Percentiles rank a stretch among this genome's conserved stretches.
phyloP scores from a whole-genome alignment of 2,329 filamentous ascomycete genomes.

The Talaromyces sp. region DNA sequence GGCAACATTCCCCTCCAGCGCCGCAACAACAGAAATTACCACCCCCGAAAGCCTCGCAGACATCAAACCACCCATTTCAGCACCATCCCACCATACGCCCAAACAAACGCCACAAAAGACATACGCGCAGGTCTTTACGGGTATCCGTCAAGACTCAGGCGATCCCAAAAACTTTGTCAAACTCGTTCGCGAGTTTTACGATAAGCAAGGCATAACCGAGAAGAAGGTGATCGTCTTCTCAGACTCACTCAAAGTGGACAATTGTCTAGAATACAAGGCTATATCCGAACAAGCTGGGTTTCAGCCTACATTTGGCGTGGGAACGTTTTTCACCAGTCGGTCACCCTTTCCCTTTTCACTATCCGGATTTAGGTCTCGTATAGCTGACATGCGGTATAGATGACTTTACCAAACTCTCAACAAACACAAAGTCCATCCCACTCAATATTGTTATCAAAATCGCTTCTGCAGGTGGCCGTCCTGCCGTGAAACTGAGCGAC shows the following conservation, averaged over 20 bases:
- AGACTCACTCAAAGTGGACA: conserved; percentile 87
- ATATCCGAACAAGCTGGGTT: conserved; percentile 78
- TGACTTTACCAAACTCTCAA: conserved; percentile 72
- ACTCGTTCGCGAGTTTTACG: conserved; percentile 77
- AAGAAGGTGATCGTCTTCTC: conserved; percentile 93
- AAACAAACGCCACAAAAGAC: conserved; percentile 50
- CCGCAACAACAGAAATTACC: conserved; percentile 43
- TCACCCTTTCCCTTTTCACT: conserved; percentile 2
- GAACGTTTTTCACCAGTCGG: conserved; percentile 84
- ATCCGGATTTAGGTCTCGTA: not conserved
- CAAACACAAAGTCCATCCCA: conserved; percentile 78
- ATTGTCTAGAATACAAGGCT: conserved; percentile 84
- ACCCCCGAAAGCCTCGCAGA: conserved; percentile 36
- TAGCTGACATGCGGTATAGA: conserved; percentile 42
- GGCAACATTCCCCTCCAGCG: conserved; percentile 38
- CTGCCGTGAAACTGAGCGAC: conserved; percentile 89
- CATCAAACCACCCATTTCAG: conserved; percentile 44
- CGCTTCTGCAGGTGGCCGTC: conserved; percentile 73
- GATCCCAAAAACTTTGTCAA: conserved; percentile 77
- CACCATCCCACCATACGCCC: conserved; percentile 36
- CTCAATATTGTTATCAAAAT: conserved; percentile 99
- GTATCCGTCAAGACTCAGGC: conserved; percentile 86
- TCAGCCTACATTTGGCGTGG: conserved; percentile 84
- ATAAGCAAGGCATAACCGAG: conserved; percentile 67
- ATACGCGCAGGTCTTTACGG: conserved; percentile 78